Conservation (phyloP, 495 filamentous ascomycete genomes). For the Penicillium ochrochloron region DNA sequence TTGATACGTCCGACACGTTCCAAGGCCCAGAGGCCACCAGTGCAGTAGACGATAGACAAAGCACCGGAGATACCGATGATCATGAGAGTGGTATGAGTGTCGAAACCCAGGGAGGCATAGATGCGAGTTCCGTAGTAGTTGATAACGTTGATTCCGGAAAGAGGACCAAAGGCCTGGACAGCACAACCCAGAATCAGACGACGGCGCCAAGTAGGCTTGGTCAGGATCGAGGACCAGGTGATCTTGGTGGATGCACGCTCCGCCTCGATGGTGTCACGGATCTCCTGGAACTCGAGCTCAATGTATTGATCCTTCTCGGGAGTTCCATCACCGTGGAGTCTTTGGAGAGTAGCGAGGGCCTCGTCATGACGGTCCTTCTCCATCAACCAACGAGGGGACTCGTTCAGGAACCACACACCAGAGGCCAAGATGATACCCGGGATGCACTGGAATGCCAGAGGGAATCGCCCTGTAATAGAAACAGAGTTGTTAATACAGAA, state of each 20-base stretch:
- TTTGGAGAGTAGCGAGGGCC: constrained; percentile 42
- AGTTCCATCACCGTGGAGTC: constrained; percentile 20
- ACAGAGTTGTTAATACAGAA: background rate
- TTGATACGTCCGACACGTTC: constrained; percentile 52
- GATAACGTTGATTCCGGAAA: constrained; percentile 60
- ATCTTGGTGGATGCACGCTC: constrained; percentile 24
- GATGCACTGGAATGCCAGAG: constrained; percentile 56
- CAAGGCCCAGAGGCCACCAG: constrained; percentile 42
- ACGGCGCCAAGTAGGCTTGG: constrained; percentile 49
- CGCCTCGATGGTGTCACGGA: constrained; percentile 30
- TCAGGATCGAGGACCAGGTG: constrained; percentile 50
- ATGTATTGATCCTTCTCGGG: constrained; percentile 25
- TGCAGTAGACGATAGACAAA: constrained; percentile 42
- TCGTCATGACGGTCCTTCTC: constrained; percentile 67
- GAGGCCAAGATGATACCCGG: constrained; percentile 48
- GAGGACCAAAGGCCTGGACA: constrained; percentile 56
- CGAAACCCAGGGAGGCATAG: constrained; percentile 56
- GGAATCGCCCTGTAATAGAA: constrained; percentile 44
- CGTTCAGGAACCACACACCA: constrained; percentile 62
- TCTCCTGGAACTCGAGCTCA: constrained; percentile 35
- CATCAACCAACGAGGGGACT: constrained; percentile 63
- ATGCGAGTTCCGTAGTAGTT: constrained; percentile 61
- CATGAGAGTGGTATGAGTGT: constrained; percentile 49
- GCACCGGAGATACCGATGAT: constrained; percentile 54
- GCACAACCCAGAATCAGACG: constrained; percentile 57